Conservation (phyloP, 2,329 filamentous ascomycete species). For the Escovopsis sp. region DNA sequence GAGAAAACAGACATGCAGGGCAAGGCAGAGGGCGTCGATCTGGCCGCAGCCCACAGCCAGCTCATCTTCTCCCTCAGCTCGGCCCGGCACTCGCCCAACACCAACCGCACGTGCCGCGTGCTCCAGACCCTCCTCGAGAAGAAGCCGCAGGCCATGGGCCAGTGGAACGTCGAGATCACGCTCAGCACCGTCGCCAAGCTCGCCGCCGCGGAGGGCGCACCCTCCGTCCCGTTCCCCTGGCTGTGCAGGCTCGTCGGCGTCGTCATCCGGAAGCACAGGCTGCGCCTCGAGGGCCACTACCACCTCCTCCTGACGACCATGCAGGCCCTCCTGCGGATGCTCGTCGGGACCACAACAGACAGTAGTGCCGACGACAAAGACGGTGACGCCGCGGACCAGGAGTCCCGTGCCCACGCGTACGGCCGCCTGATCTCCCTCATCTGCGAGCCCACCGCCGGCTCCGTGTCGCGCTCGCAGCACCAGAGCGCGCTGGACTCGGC, state of each 20-base stretch:
- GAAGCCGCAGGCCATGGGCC: conserved; percentile 34
- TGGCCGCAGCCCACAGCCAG: conserved; percentile 28
- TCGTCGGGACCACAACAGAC: conserved; percentile 23
- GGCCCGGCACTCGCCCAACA: conserved; percentile 15
- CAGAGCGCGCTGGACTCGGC: conserved; percentile 40
- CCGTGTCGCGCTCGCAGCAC: conserved; percentile 33
- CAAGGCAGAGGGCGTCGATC: conserved; percentile 18
- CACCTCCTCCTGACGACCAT: conserved; percentile 41
- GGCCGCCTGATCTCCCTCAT: conserved; percentile 42
- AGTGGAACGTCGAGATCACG: conserved; percentile 43
- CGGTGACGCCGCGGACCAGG: conserved; percentile 16
- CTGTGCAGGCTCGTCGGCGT: conserved; percentile 40
- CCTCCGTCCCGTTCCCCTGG: conserved; percentile 26
- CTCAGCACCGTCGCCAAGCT: conserved; percentile 30
- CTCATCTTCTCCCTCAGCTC: conserved; percentile 21
- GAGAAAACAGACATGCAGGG: conserved; percentile 16
- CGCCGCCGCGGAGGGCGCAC: conserved; percentile 12
- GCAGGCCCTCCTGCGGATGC: conserved; percentile 39
- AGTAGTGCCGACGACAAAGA: conserved; percentile 17
- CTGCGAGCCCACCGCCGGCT: conserved; percentile 43
- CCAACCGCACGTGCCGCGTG: conserved; percentile 25
- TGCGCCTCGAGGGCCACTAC: conserved; percentile 47
- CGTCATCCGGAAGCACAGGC: conserved; percentile 44
- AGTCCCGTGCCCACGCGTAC: conserved; percentile 35
- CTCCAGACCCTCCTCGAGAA: conserved; percentile 34